Percentiles rank a stretch among this genome's conserved stretches.
These are phyloP conservation scores for Botrytis fragariae DNA, from an alignment of 2,329 filamentous ascomycete genomes.

Conservation along the genomic window DNA sequence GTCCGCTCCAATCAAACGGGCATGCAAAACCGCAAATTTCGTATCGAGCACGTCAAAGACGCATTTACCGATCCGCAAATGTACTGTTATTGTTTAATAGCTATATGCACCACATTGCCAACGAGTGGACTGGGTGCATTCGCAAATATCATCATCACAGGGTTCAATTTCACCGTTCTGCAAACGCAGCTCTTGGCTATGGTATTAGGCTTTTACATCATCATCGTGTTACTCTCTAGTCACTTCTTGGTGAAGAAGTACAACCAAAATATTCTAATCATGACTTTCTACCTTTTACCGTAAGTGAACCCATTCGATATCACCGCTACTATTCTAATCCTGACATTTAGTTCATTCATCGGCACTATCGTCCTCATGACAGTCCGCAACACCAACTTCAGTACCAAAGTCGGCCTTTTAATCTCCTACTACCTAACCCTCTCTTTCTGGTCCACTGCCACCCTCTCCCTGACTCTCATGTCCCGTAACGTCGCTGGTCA, in stretches of 20 bases:
- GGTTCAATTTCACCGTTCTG: constrained; percentile 63
- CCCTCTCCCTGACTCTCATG: constrained; percentile 61
- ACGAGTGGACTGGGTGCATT: constrained; percentile 72
- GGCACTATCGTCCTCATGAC: constrained; percentile 73
- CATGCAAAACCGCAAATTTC: constrained; percentile 51
- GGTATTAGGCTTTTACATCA: constrained; percentile 72
- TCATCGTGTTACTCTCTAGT: constrained; percentile 64
- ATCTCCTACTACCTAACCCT: constrained; percentile 74
- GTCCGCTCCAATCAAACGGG: constrained; percentile 58
- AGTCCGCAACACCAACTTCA: constrained; percentile 54
- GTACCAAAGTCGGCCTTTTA: constrained; percentile 64
- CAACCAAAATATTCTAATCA: constrained; percentile 65
- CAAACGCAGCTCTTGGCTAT: constrained; percentile 73
- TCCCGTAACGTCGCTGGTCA: constrained; percentile 57
- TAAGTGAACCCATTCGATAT: constrained; percentile 41
- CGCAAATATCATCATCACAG: constrained; percentile 69
- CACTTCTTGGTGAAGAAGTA: constrained; percentile 67
- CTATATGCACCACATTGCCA: constrained; percentile 69
- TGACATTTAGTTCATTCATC: constrained; percentile 55
- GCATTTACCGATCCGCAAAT: constrained; percentile 61
- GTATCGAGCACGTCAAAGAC: constrained; percentile 50
- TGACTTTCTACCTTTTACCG: constrained; percentile 65
- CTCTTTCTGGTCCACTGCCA: constrained; percentile 75
- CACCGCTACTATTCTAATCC: neutral
- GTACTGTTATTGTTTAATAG: constrained; percentile 63